phyloP scores from a whole-genome alignment of 495 filamentous ascomycete genomes.

The Neurospora africana region DNA sequence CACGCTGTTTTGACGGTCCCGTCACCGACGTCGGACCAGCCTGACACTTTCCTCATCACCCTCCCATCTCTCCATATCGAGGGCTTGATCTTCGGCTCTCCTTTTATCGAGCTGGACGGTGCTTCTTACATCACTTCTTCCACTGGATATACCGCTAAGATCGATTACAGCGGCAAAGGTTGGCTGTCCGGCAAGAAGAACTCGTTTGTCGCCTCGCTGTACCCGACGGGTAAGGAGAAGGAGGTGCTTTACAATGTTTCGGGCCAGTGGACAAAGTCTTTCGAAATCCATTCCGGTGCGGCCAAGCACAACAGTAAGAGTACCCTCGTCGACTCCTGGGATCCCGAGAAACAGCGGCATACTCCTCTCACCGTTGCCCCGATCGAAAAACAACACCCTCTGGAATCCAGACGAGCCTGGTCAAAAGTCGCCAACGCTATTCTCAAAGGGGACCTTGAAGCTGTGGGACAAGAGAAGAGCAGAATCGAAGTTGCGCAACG shows the following conservation, averaged over 20 bases:
- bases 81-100: conserved; percentile 80
- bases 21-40: conserved; percentile 34
- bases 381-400: conserved; percentile 70
- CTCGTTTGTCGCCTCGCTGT: conserved; percentile 68
- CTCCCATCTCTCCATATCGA: conserved; percentile 90
- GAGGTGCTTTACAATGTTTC: conserved; percentile 74
- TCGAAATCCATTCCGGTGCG: conserved; percentile 64
- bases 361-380: conserved; percentile 64
- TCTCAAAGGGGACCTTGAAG: conserved; percentile 70
- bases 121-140: conserved; percentile 73
- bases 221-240: conserved; percentile 67
- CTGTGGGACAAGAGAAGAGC: conserved; percentile 63
- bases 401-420: conserved; percentile 88
- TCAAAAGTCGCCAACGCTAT: conserved; percentile 72
- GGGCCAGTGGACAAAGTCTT: conserved; percentile 84
- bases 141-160: conserved; percentile 79
- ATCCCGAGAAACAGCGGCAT: conserved; percentile 48
- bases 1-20: conserved; percentile 79
- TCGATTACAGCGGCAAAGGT: conserved; percentile 85
- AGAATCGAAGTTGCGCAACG: conserved; percentile 90
- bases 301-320: conserved; percentile 46
- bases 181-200: conserved; percentile 97
- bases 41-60: conserved; percentile 79
- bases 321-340: conserved; percentile 55
- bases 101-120: conserved; percentile 83